A percentile compares a stretch with the other conserved stretches of the same genome.
These are phyloP conservation scores for Exophiala alcalophila DNA, from an alignment of 2,329 filamentous ascomycete genomes.

Conservation along the genomic window DNA sequence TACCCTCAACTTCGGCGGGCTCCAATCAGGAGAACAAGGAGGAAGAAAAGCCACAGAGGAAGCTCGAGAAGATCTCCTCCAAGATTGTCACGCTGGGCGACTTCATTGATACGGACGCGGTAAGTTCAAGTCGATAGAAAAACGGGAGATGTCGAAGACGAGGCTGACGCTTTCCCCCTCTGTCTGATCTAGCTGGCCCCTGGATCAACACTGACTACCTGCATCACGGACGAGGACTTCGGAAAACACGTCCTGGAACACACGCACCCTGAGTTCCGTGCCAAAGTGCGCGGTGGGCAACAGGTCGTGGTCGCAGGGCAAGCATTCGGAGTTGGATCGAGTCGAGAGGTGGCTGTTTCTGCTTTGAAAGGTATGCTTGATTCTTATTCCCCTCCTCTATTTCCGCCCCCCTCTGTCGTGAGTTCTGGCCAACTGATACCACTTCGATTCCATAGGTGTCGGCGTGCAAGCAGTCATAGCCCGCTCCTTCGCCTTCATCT, in stretches of 20 bases:
- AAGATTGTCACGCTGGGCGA: slow-evolving; percentile 45
- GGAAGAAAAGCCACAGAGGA: slow-evolving; percentile 1
- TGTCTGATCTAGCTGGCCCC: slow-evolving; percentile 32
- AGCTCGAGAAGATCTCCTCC: slow-evolving; percentile 11
- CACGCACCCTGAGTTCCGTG: slow-evolving; percentile 43
- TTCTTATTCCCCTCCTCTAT: slow-evolving; percentile 15
- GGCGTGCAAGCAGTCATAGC: slow-evolving; percentile 47
- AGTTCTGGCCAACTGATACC: no score
- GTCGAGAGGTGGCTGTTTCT: slow-evolving; percentile 44
- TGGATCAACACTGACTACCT: slow-evolving; percentile 64
- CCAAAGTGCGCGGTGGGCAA: slow-evolving; percentile 29
- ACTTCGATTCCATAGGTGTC: slow-evolving; percentile 23
- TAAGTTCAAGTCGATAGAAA: slow-evolving; percentile 2
- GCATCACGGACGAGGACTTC: slow-evolving; percentile 34
- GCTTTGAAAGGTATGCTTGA: slow-evolving; percentile 36
- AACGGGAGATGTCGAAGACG: background rate
- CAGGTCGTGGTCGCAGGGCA: slow-evolving; percentile 41
- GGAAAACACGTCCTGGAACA: slow-evolving; percentile 43
- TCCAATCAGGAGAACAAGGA: no score
- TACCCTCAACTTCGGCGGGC: no score
- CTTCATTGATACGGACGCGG: slow-evolving; percentile 48
- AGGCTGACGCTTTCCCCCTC: background rate
- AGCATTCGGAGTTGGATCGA: slow-evolving; percentile 48
- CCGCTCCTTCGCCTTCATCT: slow-evolving; percentile 48
- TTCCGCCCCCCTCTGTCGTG: background rate